phyloP scores from a whole-genome alignment of 2,329 filamentous ascomycete species.

The Trichoderma lentiforme region DNA sequence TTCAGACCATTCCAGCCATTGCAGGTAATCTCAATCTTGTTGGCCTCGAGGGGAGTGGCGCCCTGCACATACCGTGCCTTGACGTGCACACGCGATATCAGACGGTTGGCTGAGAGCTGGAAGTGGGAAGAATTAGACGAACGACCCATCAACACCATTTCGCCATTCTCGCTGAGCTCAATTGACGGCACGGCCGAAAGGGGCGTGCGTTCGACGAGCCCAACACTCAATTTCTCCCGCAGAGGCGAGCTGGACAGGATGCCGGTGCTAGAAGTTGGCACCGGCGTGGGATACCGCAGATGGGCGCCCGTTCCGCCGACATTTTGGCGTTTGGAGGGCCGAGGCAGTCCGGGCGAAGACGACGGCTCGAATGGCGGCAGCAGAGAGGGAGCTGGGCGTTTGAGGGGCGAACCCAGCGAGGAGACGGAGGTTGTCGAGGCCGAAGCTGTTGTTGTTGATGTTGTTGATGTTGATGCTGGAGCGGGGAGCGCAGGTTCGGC shows the following conservation, averaged over 20 bases:
- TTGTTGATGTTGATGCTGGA: constrained; percentile 12
- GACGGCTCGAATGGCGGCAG: constrained; percentile 79
- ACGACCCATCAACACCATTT: constrained; percentile 80
- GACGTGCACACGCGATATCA: constrained; percentile 91
- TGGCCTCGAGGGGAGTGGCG: constrained; percentile 62
- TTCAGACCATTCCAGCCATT: constrained; percentile 95
- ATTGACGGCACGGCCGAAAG: constrained; percentile 80
- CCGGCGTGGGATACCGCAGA: constrained; percentile 83
- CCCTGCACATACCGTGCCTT: constrained; percentile 79
- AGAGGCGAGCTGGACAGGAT: constrained; percentile 86
- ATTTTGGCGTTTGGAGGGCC: constrained; percentile 65
- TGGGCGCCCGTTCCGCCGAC: constrained; percentile 43
- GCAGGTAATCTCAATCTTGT: constrained; percentile 84
- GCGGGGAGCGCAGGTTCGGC: constrained; percentile 36
- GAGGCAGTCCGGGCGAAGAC: constrained; percentile 71
- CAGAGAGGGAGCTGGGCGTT: constrained; percentile 63
- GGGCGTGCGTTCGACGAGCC: constrained; percentile 74
- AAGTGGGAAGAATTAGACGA: constrained; percentile 95
- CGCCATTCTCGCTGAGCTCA: constrained; percentile 76
- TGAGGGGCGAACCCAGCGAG: constrained; percentile 41
- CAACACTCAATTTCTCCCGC: constrained; percentile 50
- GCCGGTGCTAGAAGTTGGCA: constrained; percentile 90
- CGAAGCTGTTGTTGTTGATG: not conserved
- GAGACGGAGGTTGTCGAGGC: constrained; percentile 5
- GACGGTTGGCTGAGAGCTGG: constrained; percentile 85